phyloP scores from a whole-genome alignment of 345 rosid genomes.

The Turnera subulata region DNA sequence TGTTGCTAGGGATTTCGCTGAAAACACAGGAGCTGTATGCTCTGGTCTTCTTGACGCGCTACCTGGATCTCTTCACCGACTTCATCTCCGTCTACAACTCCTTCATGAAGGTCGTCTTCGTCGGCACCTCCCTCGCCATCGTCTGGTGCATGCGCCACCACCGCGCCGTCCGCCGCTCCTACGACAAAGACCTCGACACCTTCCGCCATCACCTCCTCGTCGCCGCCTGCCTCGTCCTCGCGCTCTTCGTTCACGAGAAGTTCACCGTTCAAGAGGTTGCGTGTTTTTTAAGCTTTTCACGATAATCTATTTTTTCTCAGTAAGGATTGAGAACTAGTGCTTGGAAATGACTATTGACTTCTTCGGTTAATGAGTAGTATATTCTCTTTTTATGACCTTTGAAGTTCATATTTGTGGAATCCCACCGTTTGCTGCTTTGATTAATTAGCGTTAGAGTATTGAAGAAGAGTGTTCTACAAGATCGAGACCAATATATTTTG shows the following conservation, averaged over 20 bases:
- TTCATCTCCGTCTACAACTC: slow-evolving; percentile 74
- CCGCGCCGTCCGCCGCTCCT: slow-evolving; percentile 57
- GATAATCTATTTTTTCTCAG: too few species aligned
- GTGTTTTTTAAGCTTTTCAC: too few species aligned
- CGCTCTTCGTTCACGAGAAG: slow-evolving; percentile 61
- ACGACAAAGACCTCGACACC: slow-evolving; percentile 80
- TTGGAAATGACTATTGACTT: too few species aligned
- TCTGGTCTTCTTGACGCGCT: slow-evolving; percentile 75
- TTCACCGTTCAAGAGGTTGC: slow-evolving; percentile 79
- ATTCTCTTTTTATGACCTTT: too few species aligned
- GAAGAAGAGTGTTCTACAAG: too few species aligned
- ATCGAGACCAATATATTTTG: too few species aligned
- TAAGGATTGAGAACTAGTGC: too few species aligned
- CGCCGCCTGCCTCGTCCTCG: slow-evolving; percentile 51
- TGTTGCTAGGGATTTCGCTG: slow-evolving; percentile 61
- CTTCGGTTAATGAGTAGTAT: too few species aligned
- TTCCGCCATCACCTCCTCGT: slow-evolving; percentile 71
- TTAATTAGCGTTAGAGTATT: too few species aligned
- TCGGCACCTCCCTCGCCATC: slow-evolving; percentile 75
- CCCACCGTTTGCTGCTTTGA: too few species aligned
- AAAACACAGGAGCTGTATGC: slow-evolving; percentile 96
- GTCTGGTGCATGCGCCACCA: slow-evolving; percentile 90
- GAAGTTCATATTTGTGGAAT: too few species aligned
- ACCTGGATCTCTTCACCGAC: slow-evolving; percentile 80
- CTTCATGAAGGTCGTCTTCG: slow-evolving; percentile 88